Evolutionary conservation across 176 grass and related monocot species (phyloP).

Genomic region (Avena sativa): DNA sequence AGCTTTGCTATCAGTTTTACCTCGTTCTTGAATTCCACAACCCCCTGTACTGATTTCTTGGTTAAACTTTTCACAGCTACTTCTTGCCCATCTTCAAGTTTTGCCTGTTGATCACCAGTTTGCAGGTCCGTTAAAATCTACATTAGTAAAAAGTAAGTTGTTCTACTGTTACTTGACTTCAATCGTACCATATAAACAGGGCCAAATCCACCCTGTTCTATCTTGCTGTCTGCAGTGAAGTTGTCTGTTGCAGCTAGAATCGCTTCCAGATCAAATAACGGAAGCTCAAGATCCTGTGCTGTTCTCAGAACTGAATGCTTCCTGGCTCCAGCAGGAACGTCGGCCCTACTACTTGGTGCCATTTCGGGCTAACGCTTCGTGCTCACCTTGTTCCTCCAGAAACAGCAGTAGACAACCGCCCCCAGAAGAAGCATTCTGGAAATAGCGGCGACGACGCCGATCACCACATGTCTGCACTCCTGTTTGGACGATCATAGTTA

Average conservation of each 20-base stretch:
- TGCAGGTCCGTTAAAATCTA: background rate
- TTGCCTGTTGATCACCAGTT: slow-evolving; percentile 39
- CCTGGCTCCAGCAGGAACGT: slow-evolving; percentile 27
- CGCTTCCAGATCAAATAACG: slow-evolving; percentile 35
- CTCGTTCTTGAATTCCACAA: slow-evolving; percentile 60
- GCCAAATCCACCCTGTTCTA: slow-evolving; percentile 65
- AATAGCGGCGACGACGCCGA: background rate
- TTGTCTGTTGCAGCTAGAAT: slow-evolving; percentile 33
- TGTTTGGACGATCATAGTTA: background rate
- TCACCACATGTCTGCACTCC: background rate
- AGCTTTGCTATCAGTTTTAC: slow-evolving; percentile 57
- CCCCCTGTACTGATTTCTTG: slow-evolving; percentile 46
- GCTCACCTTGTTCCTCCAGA: slow-evolving; percentile 22
- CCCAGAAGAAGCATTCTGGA: slow-evolving; percentile 29
- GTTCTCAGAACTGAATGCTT: background rate
- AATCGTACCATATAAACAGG: slow-evolving; percentile 59
- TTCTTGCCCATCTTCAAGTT: slow-evolving; percentile 54
- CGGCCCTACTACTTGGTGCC: background rate
- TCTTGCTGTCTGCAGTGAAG: slow-evolving; percentile 41
- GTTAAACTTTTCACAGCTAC: slow-evolving; percentile 64
- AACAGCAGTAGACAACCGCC: slow-evolving; percentile 7
- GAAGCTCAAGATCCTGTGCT: slow-evolving; percentile 37
- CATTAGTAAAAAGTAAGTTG: background rate
- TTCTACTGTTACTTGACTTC: background rate
- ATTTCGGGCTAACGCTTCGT: background rate